A percentile compares a stretch with the other conserved stretches of the same genome.
These are phyloP conservation scores for Fusarium bactridioides DNA, from an alignment of 2,329 filamentous ascomycete genomes.

Conservation along the genomic window DNA sequence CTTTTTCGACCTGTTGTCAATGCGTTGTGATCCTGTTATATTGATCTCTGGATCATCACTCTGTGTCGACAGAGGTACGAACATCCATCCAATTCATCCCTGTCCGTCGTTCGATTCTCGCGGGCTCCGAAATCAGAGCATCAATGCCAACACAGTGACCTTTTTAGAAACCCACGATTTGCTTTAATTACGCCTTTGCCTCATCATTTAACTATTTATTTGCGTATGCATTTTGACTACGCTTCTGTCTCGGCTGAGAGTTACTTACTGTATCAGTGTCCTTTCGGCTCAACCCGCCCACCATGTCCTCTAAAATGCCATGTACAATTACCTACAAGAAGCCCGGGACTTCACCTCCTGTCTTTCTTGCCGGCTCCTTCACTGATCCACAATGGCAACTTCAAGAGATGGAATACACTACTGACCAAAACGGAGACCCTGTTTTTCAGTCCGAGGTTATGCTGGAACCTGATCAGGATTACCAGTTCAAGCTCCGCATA, in stretches of 20 bases:
- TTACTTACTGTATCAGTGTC: conserved; percentile 9
- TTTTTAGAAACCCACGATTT: conserved; percentile 3
- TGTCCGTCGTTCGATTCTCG: conserved; percentile 37
- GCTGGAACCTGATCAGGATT: conserved; percentile 63
- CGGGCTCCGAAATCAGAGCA: conserved; percentile 10
- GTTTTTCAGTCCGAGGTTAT: conserved; percentile 66
- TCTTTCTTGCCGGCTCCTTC: conserved; percentile 76
- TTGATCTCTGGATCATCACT: conserved; percentile 2
- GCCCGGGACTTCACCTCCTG: conserved; percentile 67
- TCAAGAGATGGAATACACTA: conserved; percentile 68
- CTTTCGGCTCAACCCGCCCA: background rate
- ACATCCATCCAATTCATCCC: conserved; percentile 22
- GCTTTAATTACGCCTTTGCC: background rate
- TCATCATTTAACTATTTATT: background rate
- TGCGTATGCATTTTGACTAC: background rate
- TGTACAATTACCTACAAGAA: conserved; percentile 69
- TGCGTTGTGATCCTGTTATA: conserved; percentile 5
- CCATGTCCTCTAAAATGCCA: conserved; percentile 43
- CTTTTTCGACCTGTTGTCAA: background rate
- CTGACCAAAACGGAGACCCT: conserved; percentile 61
- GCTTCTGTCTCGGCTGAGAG: background rate
- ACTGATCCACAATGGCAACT: conserved; percentile 72
- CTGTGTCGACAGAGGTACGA: conserved; percentile 4
- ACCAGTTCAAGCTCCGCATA: conserved; percentile 79
- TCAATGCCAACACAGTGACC: conserved; percentile 11